phyloP scores from a whole-genome alignment of 805 yeast species.

The Yamadazyma kitorensis region DNA sequence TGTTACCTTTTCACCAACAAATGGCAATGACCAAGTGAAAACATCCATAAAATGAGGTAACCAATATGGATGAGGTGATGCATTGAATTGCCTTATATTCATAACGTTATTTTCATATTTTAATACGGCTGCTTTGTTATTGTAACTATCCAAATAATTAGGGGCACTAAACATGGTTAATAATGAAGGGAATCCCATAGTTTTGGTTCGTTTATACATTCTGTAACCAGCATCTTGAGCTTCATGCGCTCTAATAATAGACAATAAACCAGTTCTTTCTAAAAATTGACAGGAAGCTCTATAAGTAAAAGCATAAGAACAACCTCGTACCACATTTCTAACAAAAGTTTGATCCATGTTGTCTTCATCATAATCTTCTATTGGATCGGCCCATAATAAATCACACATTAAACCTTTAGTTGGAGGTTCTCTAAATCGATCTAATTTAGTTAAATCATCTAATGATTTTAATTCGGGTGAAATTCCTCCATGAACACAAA shows the following conservation, averaged over 20 bases:
- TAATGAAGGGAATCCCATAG: conserved; percentile 85
- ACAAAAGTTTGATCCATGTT: conserved; percentile 47
- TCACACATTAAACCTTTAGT: conserved; percentile 93
- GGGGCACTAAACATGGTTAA: conserved; percentile 95
- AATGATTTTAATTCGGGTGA: conserved; percentile 77
- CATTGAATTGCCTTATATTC: conserved; percentile 93
- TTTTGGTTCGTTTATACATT: conserved; percentile 82
- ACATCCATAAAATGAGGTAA: conserved; percentile 96
- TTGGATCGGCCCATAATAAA: conserved; percentile 93
- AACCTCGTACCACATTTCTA: conserved; percentile 79
- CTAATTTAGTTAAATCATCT: conserved; percentile 63
- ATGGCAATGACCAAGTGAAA: conserved; percentile 95
- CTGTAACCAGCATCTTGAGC: conserved; percentile 97
- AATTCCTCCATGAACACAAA: conserved; percentile 95
- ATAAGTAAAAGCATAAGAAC: conserved; percentile 87
- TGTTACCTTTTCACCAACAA: conserved; percentile 93
- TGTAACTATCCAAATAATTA: conserved; percentile 86
- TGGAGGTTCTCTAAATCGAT: conserved; percentile 91
- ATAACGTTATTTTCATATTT: conserved; percentile 89
- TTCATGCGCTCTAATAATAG: conserved; percentile 94
- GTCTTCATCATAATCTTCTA: conserved; percentile 70
- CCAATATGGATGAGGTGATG: conserved; percentile 95
- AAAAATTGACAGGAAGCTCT: conserved; percentile 78
- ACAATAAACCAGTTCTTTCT: conserved; percentile 70
- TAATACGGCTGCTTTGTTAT: conserved; percentile 92